Base-by-base conservation (phyloP, 208 protist genomes). In the Wallacemonas collosoma region DNA sequence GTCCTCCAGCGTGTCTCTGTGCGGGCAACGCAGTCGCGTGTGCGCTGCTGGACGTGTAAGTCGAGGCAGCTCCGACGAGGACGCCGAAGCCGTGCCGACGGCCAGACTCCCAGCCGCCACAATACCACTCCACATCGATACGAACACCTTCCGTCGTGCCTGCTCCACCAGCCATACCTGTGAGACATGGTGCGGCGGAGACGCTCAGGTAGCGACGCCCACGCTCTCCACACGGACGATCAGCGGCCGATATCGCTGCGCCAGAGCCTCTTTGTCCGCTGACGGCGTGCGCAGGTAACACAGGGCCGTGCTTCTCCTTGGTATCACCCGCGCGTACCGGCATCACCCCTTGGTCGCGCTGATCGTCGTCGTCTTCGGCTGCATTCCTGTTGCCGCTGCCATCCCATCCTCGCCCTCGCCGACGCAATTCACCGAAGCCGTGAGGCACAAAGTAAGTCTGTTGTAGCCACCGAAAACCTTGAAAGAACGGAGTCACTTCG, bases 11-110 rank as follows among this genome's bases (percentile, higher is more conserved):
- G 26, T 26, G 26, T 26, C 26, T 26, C 26, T 26, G 26, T 26
- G 26, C 26, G 26, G 26, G 26, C 26, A 26, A 26, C 26, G 26
- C 26, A 26, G 26, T 26, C 26, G 26, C 26, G 26, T 26, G 26
- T 17, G 26, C 36, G 55, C 15, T 8, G 11, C 55, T 61, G 55
- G 14, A 40, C 11, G 47, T 51, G 47, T 8, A 14, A 14, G 17
- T 58, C 2, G 61, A 39, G 72, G 56, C 56, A 4, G 17, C 35
- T 53, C 81, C 72, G 50, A 77, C 69, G 43, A 82, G 85, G 14
- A 83, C 81, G 48, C 85, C 88, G 70, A 93, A 93, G 26, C 88
- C 85, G 57, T 91, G 80, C 41, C 79, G 82, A 5, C 75, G 63
- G 15, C 85, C 88, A 11, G 17, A 65, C n/a, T 71, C 54, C 88